Base-by-base conservation (phyloP, 768 basidiomycete species). In the Paxillus rubicundulus region DNA sequence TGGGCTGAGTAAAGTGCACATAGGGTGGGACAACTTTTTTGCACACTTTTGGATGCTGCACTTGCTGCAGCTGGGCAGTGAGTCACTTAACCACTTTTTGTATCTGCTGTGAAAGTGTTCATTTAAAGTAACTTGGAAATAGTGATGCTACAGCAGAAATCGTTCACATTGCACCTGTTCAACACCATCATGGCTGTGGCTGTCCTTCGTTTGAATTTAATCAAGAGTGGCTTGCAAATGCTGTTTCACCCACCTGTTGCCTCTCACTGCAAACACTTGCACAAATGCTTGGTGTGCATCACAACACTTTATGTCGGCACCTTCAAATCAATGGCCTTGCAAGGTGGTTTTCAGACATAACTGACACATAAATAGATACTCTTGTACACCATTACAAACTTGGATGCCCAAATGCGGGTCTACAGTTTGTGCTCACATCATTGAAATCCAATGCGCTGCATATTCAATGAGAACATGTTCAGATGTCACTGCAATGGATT, bases 321-420 rank as follows among this genome's bases (percentile, higher is more conserved):
- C 54, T 64, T 17, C 39, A 36, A 10, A 18, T 47, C 2, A 33
- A 58, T 40, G 46, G 56, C 9, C 43, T 63, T 1, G 18, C 42
- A 14, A 52, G 39, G 9, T 30, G 41, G 2, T 65, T 49, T 40
- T 59, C 54, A 13, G 42, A 52, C 17, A 50, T 65, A 18, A 46
- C 30, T 9, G 58, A 64, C 21, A 5, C n/a, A 9, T 58, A 65
- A n/a, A 53, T 66, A 3, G 65, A 63, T 27, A 16, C 37, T 0
- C 44, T 61, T 1, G 49, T 66, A 3, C n/a, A 16, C 8, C 6
- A 53, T 30, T 64, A 61, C 49, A 62, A 58, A 7, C 9, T 7
- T 2, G 21, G 9, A 7, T 33, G 49, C 21, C 59, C 57, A 27
- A 56, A 48, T 49, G 61, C 62, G 2, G 58, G 64, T 9, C 28